These are phyloP conservation scores for Trichoderma semiorbis DNA, from an alignment of 2,329 filamentous ascomycete species.

Conservation along the genomic window DNA sequence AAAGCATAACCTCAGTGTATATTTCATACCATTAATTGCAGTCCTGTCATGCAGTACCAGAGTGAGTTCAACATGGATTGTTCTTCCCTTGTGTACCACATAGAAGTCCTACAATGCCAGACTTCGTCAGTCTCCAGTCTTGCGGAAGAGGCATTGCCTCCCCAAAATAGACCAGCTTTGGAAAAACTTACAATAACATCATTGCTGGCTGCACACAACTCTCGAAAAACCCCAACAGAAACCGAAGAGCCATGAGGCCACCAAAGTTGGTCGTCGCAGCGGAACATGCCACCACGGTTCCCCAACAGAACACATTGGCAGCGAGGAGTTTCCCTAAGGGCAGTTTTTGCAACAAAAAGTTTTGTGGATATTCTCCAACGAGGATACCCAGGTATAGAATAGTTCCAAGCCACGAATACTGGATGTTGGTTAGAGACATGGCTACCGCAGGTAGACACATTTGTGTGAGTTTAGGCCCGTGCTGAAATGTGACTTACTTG, in stretches of 20 bases:
- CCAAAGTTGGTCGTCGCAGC: not conserved
- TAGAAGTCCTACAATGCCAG: not conserved
- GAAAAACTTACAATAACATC: not conserved
- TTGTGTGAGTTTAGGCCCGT: not conserved
- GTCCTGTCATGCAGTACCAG: not conserved
- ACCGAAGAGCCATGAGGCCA: not conserved
- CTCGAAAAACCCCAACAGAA: not conserved
- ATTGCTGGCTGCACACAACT: not conserved
- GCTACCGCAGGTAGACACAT: not conserved
- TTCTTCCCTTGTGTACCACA: not conserved
- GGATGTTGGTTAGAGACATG: not conserved
- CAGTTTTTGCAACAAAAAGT: not conserved
- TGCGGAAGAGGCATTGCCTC: not conserved
- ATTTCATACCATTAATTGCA: not conserved
- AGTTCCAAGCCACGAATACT: not conserved
- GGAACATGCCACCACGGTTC: not conserved
- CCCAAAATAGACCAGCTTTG: accelerated
- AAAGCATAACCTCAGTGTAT: not conserved
- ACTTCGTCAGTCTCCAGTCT: not conserved
- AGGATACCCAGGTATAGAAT: not conserved
- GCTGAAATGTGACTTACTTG: not conserved
- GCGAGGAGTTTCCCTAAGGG: not conserved
- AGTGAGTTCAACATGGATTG: not conserved
- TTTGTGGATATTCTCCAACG: not conserved
- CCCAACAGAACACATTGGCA: not conserved